Base-by-base conservation (phyloP, 1,284 basidiomycete genomes). In the Schizopora paradoxa region DNA sequence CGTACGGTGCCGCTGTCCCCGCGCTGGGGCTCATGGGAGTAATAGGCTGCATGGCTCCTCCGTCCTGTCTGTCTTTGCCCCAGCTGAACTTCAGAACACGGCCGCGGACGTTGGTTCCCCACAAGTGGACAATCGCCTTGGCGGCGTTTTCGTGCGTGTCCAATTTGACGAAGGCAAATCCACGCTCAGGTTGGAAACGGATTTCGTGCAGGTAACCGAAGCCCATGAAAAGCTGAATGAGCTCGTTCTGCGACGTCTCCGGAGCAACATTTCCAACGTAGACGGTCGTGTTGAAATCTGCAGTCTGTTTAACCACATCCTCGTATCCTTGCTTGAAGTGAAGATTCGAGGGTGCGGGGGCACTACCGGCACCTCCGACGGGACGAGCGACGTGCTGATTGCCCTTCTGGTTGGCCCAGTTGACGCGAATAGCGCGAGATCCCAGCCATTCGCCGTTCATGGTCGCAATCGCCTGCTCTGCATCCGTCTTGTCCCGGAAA, bases 361-460 rank as follows among this genome's bases (percentile, higher is more conserved):
- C 84, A 40, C 75, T 72, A 39, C 79, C 77, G 27, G 64, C 61
- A 47, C 67, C 68, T 29, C 71, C 62, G 11, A 73, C 74, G 32
- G 67, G 53, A 39, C 52, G 50, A 41, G 51, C 49, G 18, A 59
- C 51, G 44, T 58, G 56, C 14, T 48, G 58, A 19, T 62, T 72
- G 49, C 84, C 85, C 75, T 98, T 98, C 70, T 94, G 94, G 72
- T 96, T 98, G 40, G 95, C 95, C 95, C 95, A 99, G 72, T 99
- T 99, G 67, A 99, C 94, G 53, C 95, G 86, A 60, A 99, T 98
- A 45, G 94, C 92, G 52, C 96, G 83, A 36, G 91, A 91, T 41
- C 95, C 95, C 33, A 99, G 79, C 93, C 92, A 99, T 74, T 99
- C 95, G 47, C 96, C 96, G 61, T 99, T 98, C 94, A 98, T 98